A percentile compares a stretch with the other conserved stretches of the same genome.
phyloP scores from a whole-genome alignment of 495 filamentous ascomycete species.

The Penicillium salamii region DNA sequence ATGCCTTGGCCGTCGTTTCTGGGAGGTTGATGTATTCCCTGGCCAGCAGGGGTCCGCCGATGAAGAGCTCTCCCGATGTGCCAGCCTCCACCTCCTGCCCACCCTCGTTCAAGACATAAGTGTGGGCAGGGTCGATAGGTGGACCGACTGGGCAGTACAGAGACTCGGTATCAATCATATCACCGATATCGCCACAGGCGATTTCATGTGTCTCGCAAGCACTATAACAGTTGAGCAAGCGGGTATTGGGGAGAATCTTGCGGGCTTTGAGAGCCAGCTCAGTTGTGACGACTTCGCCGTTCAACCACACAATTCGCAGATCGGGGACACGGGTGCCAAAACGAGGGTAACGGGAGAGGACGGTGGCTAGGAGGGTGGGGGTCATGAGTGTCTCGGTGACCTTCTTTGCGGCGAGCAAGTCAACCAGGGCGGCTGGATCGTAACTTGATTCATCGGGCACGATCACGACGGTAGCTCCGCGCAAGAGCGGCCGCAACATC shows the following conservation, averaged over 20 bases:
- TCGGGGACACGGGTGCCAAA: slow-evolving; percentile 55
- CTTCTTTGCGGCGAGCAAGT: slow-evolving; percentile 52
- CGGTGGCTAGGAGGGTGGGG: slow-evolving; percentile 64
- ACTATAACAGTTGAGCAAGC: slow-evolving; percentile 68
- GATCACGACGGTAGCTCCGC: slow-evolving; percentile 63
- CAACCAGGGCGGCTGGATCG: slow-evolving; percentile 63
- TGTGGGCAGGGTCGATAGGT: slow-evolving; percentile 54
- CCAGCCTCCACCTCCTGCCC: slow-evolving; percentile 58
- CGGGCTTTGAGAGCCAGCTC: slow-evolving; percentile 60
- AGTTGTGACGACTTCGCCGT: slow-evolving; percentile 68
- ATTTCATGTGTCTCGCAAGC: slow-evolving; percentile 73
- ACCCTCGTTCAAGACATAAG: slow-evolving; percentile 58
- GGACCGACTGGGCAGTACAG: slow-evolving; percentile 61
- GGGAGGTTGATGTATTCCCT: slow-evolving; percentile 78
- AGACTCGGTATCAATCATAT: slow-evolving; percentile 53
- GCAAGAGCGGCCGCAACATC: slow-evolving; percentile 64
- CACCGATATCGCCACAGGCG: slow-evolving; percentile 65
- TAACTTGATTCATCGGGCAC: slow-evolving; percentile 69
- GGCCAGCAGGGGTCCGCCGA: slow-evolving; percentile 79
- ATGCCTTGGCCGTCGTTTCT: slow-evolving; percentile 70
- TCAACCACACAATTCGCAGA: slow-evolving; percentile 62
- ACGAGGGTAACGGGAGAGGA: slow-evolving; percentile 58
- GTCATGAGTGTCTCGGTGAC: slow-evolving; percentile 73
- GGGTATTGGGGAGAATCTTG: slow-evolving; percentile 58
- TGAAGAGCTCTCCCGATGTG: slow-evolving; percentile 72